Conservation (phyloP, 2,329 filamentous ascomycete species). For the Diplodia scrobiculata region DNA sequence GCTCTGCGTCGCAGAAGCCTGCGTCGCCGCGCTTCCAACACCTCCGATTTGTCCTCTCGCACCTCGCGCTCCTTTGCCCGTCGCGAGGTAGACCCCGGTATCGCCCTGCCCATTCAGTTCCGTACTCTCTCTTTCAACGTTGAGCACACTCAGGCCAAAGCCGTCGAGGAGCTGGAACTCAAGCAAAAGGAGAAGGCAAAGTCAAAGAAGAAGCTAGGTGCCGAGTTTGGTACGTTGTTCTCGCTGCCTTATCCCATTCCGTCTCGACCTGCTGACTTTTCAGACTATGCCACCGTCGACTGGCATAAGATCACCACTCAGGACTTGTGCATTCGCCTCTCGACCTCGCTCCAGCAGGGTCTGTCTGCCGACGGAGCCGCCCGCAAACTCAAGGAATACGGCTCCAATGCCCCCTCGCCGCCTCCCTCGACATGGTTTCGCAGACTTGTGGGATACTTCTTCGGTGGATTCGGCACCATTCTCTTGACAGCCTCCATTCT, state of each 20-base stretch:
- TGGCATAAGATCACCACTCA: conserved; percentile 65
- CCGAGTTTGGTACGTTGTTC: conserved; percentile 38
- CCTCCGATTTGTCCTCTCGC: conserved; percentile 39
- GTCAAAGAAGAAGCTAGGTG: conserved; percentile 41
- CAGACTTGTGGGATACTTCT: conserved; percentile 69
- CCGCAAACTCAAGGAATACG: conserved; percentile 61
- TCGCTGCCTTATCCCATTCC: not conserved
- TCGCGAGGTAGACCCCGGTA: conserved; percentile 47
- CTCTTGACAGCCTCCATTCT: conserved; percentile 68
- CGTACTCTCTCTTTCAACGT: conserved; percentile 52
- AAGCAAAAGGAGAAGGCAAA: conserved; percentile 37
- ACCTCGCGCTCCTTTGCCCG: conserved; percentile 44
- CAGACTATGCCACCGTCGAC: conserved; percentile 58
- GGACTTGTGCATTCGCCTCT: conserved; percentile 63
- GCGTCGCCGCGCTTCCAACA: conserved; percentile 30
- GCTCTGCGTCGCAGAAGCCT: conserved; percentile 36
- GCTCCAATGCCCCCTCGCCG: conserved; percentile 67
- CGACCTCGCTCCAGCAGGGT: conserved; percentile 59
- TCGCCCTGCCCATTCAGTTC: conserved; percentile 50
- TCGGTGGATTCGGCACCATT: conserved; percentile 74
- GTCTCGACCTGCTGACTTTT: conserved; percentile 20
- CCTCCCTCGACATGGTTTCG: conserved; percentile 63
- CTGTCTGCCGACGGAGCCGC: conserved; percentile 62
- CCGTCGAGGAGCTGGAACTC: conserved; percentile 26
- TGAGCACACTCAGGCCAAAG: conserved; percentile 39